Evolutionary conservation across 495 filamentous ascomycete species (phyloP).

Genomic region (Podospora appendiculata): DNA sequence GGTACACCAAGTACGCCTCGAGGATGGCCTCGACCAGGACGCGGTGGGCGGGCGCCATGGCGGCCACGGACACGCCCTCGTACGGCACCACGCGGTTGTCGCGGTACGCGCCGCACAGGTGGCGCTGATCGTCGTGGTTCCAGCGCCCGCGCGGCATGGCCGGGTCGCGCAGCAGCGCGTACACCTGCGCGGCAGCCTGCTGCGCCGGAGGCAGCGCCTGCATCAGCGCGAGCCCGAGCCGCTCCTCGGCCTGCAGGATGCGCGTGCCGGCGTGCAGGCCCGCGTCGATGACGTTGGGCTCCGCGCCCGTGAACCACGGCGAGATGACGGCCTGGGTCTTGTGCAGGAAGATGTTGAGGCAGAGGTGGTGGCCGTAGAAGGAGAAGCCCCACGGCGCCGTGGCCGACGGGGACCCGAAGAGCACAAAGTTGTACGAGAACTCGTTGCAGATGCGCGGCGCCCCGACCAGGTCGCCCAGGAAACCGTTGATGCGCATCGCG

Average conservation of each 20-base stretch:
- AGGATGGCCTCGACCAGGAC: slow-evolving; percentile 47
- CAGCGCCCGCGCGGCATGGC: slow-evolving; percentile 60
- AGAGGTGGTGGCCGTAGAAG: slow-evolving; percentile 73
- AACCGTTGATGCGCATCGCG: slow-evolving; percentile 72
- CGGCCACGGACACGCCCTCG: slow-evolving; percentile 52
- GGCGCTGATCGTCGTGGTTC: slow-evolving; percentile 68
- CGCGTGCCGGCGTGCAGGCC: slow-evolving; percentile 53
- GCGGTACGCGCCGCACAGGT: slow-evolving; percentile 65
- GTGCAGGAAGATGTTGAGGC: slow-evolving; percentile 58
- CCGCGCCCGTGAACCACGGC: slow-evolving; percentile 70
- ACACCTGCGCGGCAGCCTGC: slow-evolving; percentile 48
- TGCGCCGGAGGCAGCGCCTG: slow-evolving; percentile 45
- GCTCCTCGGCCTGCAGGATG: slow-evolving; percentile 59
- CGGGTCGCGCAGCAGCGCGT: slow-evolving; percentile 46
- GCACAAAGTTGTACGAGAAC: slow-evolving; percentile 63
- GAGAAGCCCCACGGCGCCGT: slow-evolving; percentile 59
- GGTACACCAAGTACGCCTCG: slow-evolving; percentile 54
- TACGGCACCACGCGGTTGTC: slow-evolving; percentile 71
- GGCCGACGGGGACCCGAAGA: slow-evolving; percentile 51
- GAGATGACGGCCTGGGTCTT: slow-evolving; percentile 52
- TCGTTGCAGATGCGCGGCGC: slow-evolving; percentile 60
- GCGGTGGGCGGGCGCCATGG: slow-evolving; percentile 40
- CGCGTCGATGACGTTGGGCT: slow-evolving; percentile 64
- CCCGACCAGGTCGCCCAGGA: slow-evolving; percentile 61
- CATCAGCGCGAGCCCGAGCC: slow-evolving; percentile 58